Conservation (phyloP, 495 filamentous ascomycete species). For the Annulohypoxylon maeteangense region DNA sequence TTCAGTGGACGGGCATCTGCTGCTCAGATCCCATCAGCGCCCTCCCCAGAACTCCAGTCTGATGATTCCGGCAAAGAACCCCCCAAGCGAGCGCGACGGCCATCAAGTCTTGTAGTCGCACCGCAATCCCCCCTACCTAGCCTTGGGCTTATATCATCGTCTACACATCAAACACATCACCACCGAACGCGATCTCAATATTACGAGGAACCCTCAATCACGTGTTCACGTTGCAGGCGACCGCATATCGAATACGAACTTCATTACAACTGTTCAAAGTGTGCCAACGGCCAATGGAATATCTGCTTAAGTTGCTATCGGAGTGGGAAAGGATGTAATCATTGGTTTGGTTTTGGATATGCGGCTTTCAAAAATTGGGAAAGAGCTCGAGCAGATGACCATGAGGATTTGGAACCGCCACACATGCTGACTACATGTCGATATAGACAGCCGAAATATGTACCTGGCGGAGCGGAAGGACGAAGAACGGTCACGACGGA, state of each 20-base stretch:
- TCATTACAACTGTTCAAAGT: constrained; percentile 79
- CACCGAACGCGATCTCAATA: constrained; percentile 54
- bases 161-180: constrained; percentile 41
- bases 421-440: constrained; percentile 75
- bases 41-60: constrained; percentile 34
- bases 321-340: constrained; percentile 73
- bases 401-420: constrained; percentile 58
- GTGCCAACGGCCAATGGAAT: constrained; percentile 75
- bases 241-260: constrained; percentile 80
- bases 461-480: constrained; percentile 59
- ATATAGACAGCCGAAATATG: constrained; percentile 67
- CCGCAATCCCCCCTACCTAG: constrained; percentile 46
- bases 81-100: constrained; percentile 38
- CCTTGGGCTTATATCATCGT: constrained; percentile 44
- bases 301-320: constrained; percentile 84
- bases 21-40: constrained; percentile 34
- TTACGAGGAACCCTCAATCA: constrained; percentile 76
- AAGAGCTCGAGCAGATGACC: constrained; percentile 37
- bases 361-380: constrained; percentile 70
- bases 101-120: constrained; percentile 30
- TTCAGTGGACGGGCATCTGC: constrained; percentile 46
- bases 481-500: constrained; percentile 67
- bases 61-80: constrained; percentile 37
- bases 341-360: constrained; percentile 81
- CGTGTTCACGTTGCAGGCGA: constrained; percentile 74